Evolutionary conservation across 371 early-diverging fungal genomes (phyloP).

Genomic region (Mortierella sp.): DNA sequence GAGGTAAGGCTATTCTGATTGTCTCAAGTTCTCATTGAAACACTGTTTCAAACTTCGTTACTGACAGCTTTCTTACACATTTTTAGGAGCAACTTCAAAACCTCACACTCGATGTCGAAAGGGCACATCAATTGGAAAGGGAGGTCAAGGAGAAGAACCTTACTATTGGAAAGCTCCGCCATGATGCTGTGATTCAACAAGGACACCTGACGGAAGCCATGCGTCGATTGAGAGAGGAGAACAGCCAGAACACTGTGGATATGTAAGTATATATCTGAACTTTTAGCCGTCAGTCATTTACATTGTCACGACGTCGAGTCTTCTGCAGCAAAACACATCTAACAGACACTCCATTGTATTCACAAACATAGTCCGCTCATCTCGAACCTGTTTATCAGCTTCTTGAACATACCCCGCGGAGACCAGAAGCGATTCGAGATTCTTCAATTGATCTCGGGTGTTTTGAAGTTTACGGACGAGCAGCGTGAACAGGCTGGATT

Average conservation of each 20-base stretch:
- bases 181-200: conserved; percentile 88
- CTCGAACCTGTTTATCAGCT: conserved; percentile 89
- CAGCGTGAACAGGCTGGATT: conserved; percentile 91
- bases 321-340: not conserved
- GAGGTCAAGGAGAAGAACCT: conserved; percentile 83
- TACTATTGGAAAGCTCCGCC: conserved; percentile 84
- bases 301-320: too few species aligned
- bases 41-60: too few species aligned
- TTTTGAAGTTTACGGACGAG: conserved; percentile 88
- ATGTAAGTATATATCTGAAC: conserved; percentile 42
- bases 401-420: conserved; percentile 86
- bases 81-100: conserved; percentile 68
- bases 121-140: conserved; percentile 75
- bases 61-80: not conserved
- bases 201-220: conserved; percentile 89
- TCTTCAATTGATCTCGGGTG: conserved; percentile 88
- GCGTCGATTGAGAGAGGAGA: conserved; percentile 84
- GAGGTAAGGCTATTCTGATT: conserved; percentile 60
- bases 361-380: conserved; percentile 76
- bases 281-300: not conserved
- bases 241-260: conserved; percentile 86
- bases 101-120: conserved; percentile 68
- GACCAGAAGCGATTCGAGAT: conserved; percentile 93
- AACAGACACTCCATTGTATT: not conserved
- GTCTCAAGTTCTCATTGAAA: not conserved